phyloP scores from a whole-genome alignment of 495 filamentous ascomycete genomes.

The Penicillium ochrochloron region DNA sequence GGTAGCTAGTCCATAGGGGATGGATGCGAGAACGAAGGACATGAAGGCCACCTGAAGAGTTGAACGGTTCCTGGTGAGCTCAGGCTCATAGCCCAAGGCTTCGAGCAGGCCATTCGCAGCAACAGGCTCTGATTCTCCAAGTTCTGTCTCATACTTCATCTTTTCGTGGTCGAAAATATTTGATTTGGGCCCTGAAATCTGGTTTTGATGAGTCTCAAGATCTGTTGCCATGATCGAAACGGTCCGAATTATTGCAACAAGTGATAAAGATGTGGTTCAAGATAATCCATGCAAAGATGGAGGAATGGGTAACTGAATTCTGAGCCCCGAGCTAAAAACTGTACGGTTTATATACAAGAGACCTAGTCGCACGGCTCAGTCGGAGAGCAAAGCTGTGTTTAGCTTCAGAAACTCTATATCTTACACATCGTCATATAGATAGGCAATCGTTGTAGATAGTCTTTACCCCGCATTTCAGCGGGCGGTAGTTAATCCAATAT shows the following conservation, averaged over 20 bases:
- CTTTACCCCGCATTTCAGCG: conserved; percentile 4
- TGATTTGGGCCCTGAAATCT: neutral
- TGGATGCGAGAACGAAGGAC: conserved; percentile 54
- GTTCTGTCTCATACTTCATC: conserved; percentile 12
- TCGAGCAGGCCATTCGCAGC: conserved; percentile 31
- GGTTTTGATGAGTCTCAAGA: conserved; percentile 3
- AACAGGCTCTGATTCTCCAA: conserved; percentile 17
- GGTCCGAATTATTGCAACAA: neutral
- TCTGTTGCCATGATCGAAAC: conserved; percentile 10
- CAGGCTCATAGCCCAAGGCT: conserved; percentile 58
- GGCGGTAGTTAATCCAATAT: neutral
- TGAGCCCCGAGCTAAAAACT: neutral
- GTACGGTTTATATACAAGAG: neutral
- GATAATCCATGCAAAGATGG: neutral
- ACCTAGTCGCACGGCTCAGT: neutral
- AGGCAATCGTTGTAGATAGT: neutral
- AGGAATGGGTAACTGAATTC: neutral
- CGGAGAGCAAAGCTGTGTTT: neutral
- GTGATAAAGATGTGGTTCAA: neutral
- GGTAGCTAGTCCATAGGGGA: conserved; percentile 64
- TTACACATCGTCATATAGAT: conserved; percentile 4
- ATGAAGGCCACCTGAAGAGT: conserved; percentile 39
- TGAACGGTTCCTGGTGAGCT: conserved; percentile 56
- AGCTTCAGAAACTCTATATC: neutral
- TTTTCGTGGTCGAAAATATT: conserved; percentile 1